Evolutionary conservation across 768 basidiomycete species (phyloP).

Genomic region (Tylopilus sp.): DNA sequence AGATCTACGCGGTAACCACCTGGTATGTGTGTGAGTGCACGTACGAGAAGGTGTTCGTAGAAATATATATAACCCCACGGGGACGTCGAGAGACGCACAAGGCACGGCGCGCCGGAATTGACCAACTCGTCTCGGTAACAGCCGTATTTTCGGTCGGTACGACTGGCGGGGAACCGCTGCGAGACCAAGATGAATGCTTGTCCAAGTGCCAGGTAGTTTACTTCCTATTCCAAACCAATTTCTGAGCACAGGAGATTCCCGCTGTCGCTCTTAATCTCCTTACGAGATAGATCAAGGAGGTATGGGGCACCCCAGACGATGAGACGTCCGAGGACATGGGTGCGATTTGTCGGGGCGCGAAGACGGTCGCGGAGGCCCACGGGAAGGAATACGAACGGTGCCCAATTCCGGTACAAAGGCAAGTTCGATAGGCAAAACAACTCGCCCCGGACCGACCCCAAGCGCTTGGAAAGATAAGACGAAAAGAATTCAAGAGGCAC

Average conservation of each 20-base stretch:
- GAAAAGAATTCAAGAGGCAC: neutral
- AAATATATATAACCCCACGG: neutral
- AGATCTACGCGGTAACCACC: neutral
- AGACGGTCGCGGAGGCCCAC: constrained; percentile 1
- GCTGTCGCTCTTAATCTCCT: neutral
- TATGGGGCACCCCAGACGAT: constrained; percentile 1
- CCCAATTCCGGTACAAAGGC: neutral
- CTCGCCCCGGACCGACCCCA: neutral
- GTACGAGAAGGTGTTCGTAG: too few relatives aligned
- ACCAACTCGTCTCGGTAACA: neutral
- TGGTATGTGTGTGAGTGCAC: neutral
- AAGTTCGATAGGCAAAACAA: neutral
- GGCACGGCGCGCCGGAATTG: neutral
- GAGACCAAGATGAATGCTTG: neutral
- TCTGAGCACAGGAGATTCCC: neutral
- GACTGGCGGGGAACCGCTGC: neutral
- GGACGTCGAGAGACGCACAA: neutral
- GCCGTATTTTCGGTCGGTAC: neutral
- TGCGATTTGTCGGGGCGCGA: neutral
- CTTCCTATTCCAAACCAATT: neutral
- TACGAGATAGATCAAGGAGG: constrained; percentile 1
- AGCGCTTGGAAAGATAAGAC: neutral
- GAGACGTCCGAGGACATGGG: neutral
- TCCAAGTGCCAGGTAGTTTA: neutral
- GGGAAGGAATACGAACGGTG: neutral